A percentile compares a stretch with the other conserved stretches of the same genome.
Conservation (phyloP, 345 rosid genomes). For the Euphorbia lathyris region DNA sequence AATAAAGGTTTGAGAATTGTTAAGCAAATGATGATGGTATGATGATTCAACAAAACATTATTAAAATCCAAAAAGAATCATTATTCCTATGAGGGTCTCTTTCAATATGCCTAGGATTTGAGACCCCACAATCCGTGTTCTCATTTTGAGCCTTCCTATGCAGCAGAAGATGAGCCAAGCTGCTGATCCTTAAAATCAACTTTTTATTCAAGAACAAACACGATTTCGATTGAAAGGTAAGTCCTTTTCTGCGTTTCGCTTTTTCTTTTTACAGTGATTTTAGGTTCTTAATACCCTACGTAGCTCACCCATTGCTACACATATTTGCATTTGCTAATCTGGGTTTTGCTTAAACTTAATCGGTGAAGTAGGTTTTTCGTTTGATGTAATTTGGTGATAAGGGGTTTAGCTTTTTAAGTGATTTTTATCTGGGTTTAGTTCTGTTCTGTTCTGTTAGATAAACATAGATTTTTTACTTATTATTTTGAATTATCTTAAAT, state of each 20-base stretch:
- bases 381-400: constrained; percentile 23
- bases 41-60: not conserved
- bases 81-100: constrained; percentile 21
- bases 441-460: too few species aligned
- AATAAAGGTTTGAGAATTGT: not conserved
- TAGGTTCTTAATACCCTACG: constrained; percentile 1
- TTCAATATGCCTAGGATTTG: constrained; percentile 25
- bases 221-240: constrained; percentile 1
- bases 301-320: too few species aligned
- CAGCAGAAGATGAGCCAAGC: constrained; percentile 1
- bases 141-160: constrained; percentile 9
- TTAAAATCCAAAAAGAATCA: not conserved
- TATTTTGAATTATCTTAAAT: too few species aligned
- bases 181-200: not conserved
- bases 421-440: constrained; percentile 10
- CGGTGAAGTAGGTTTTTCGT: constrained; percentile 19
- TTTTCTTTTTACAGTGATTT: constrained; percentile 6
- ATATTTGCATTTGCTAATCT: constrained; percentile 8
- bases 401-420: constrained; percentile 18
- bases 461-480: too few species aligned
- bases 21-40: constrained; percentile 12
- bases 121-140: constrained; percentile 53
- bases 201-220: not conserved
- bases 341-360: constrained; percentile 12
- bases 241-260: constrained; percentile 7